A percentile compares a stretch with the other conserved stretches of the same genome.
phyloP scores from a whole-genome alignment of 176 grass and related monocot genomes.

The Microstegium vimineum region DNA sequence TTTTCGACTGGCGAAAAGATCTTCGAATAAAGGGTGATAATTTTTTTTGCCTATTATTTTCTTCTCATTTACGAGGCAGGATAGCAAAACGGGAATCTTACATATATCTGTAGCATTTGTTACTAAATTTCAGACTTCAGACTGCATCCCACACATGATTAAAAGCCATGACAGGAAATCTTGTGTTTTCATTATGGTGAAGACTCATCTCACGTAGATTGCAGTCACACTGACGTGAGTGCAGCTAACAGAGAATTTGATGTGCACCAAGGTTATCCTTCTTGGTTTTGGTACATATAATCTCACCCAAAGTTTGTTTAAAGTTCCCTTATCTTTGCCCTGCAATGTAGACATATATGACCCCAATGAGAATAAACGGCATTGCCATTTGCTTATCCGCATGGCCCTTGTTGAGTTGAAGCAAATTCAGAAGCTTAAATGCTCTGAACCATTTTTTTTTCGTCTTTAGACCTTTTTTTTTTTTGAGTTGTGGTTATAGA shows the following conservation, averaged over 20 bases:
- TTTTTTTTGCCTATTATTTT: conserved; percentile 4
- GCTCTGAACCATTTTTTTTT: not conserved
- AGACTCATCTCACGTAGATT: not conserved
- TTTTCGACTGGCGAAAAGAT: conserved; percentile 82
- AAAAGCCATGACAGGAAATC: not conserved
- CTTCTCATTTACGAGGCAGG: conserved; percentile 3
- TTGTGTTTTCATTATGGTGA: not conserved
- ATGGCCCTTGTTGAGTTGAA: not conserved
- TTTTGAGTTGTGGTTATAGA: too few species aligned
- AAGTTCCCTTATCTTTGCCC: not conserved
- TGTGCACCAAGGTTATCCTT: not conserved
- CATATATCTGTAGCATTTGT: conserved; percentile 19
- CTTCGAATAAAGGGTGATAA: conserved; percentile 49
- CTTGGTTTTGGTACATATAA: not conserved
- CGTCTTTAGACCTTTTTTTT: not conserved
- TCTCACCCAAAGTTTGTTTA: not conserved
- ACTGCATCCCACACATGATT: conserved; percentile 9
- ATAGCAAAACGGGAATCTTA: conserved; percentile 21
- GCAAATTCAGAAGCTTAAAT: not conserved
- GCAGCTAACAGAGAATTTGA: not conserved
- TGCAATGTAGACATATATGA: not conserved
- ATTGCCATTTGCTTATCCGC: not conserved
- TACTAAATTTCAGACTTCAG: conserved; percentile 13
- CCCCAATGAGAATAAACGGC: not conserved
- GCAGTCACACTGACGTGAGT: not conserved